Evolutionary conservation across 331 rosid species (phyloP).

Genomic region (Phaseolus coccineus): DNA sequence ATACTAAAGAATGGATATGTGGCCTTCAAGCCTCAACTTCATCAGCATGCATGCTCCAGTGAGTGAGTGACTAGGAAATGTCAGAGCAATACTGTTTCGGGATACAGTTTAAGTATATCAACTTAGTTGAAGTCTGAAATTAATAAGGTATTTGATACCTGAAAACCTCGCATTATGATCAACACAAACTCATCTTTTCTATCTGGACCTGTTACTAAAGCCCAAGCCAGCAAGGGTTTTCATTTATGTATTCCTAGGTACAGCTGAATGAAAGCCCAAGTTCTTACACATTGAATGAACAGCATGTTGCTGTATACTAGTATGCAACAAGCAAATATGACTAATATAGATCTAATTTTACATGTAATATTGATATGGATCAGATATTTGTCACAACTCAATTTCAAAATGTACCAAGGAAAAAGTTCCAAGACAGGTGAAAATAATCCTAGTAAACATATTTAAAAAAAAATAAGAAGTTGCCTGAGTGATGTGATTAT

Average conservation of each 20-base stretch:
- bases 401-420: not conserved
- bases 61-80: conserved; percentile 1
- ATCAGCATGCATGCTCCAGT: conserved; percentile 28
- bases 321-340: conserved; percentile 5
- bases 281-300: conserved; percentile 8
- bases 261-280: not conserved
- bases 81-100: not conserved
- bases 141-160: not conserved
- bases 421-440: not conserved
- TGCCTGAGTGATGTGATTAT: not conserved
- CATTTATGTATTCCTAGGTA: not conserved
- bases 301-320: conserved; percentile 5
- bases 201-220: conserved; percentile 6
- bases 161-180: conserved; percentile 10
- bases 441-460: not conserved
- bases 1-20: conserved; percentile 31
- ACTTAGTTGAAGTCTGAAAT: not conserved
- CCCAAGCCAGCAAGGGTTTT: not conserved
- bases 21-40: conserved; percentile 38
- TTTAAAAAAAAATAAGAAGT: not conserved
- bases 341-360: conserved; percentile 1
- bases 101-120: not conserved
- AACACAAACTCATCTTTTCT: not conserved
- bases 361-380: not conserved
- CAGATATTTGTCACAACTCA: not conserved